Evolutionary conservation across 805 yeast genomes (phyloP), one percentile per base, ranked within the genome.

Genomic region (Candida maris): DNA sequence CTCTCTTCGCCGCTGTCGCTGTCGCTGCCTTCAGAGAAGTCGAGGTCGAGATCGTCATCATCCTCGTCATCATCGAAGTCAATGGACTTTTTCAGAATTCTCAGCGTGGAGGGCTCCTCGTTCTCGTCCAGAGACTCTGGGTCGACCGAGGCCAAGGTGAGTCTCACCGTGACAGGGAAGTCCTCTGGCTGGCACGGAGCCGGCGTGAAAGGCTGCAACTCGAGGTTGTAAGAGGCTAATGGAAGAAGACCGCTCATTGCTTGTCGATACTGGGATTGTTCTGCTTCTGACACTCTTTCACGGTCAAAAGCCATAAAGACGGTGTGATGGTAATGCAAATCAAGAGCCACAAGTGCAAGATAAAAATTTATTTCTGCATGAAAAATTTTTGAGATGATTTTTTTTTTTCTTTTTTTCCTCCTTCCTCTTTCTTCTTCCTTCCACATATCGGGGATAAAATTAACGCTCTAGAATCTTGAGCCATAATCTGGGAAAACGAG

Each of bases 141-240:
- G 67, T 91, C 96, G 55, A 93, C 73, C 42, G 98, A 95, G 46
- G 96, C 98, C 76, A 91, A 75, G 36, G 97, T 89, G 55, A 91
- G 63, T 66, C 95, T 85, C 51, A 91, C 79, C 44, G 97, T 82
- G 49, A 85, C 84, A 34, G 97, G 96, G 62, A 79, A 80, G 42
- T 84, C 94, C 42, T 79, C 82, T 46, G 82, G 85, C 57, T 85
- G 78, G 42, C 96, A 95, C 34, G 88, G 88, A 28, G 80, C 79
- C 50, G 96, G 95, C 51, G 77, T 70, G 59, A 83, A 93, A 52
- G 98, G 98, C 63, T 75, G 71, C 47, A 91, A 74, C 52, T 85
- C 87, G 64, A 87, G 72, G 70, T 82, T 82, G 71, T 79, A 89
- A 14, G 96, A 80, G 48, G 95, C 82, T 62, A 89, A 69, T 45